Conservation (phyloP, 2,329 filamentous ascomycete genomes). For the Didymella segeticola region DNA sequence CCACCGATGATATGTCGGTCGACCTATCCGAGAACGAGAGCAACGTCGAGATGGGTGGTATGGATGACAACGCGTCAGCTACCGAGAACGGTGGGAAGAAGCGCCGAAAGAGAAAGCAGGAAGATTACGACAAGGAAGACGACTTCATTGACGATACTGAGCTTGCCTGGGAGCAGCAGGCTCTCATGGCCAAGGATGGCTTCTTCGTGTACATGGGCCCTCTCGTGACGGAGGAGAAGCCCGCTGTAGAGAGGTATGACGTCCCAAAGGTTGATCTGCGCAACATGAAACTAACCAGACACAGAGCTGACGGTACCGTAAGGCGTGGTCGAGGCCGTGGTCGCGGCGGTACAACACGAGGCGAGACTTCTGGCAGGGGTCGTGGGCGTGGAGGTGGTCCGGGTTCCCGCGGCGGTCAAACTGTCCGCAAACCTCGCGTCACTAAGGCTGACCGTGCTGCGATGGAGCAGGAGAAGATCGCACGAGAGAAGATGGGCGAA, state of each 20-base stretch:
- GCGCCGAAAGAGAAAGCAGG: slow-evolving; percentile 77
- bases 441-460: slow-evolving; percentile 85
- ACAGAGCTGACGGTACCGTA: slow-evolving; percentile 74
- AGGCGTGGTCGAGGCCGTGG: slow-evolving; percentile 69
- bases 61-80: slow-evolving; percentile 50
- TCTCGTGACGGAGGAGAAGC: slow-evolving; percentile 85
- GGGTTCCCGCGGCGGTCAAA: slow-evolving; percentile 76
- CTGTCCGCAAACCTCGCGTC: slow-evolving; percentile 80
- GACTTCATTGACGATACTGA: slow-evolving; percentile 89
- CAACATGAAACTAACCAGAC: slow-evolving; percentile 33
- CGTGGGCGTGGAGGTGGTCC: slow-evolving; percentile 62
- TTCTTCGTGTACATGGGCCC: slow-evolving; percentile 98
- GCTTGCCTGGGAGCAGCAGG: slow-evolving; percentile 92
- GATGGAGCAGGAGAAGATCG: slow-evolving; percentile 81
- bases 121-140: slow-evolving; percentile 72
- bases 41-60: slow-evolving; percentile 86
- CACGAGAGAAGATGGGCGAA: slow-evolving; percentile 65
- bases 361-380: slow-evolving; percentile 49
- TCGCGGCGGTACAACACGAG: slow-evolving; percentile 56
- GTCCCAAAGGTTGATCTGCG: not conserved
- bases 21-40: slow-evolving; percentile 76
- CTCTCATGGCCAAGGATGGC: slow-evolving; percentile 90
- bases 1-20: slow-evolving; percentile 80
- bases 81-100: slow-evolving; percentile 67
- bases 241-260: slow-evolving; percentile 66